Conservation (phyloP, 495 filamentous ascomycete genomes). For the Parachaetomium inaequale region DNA sequence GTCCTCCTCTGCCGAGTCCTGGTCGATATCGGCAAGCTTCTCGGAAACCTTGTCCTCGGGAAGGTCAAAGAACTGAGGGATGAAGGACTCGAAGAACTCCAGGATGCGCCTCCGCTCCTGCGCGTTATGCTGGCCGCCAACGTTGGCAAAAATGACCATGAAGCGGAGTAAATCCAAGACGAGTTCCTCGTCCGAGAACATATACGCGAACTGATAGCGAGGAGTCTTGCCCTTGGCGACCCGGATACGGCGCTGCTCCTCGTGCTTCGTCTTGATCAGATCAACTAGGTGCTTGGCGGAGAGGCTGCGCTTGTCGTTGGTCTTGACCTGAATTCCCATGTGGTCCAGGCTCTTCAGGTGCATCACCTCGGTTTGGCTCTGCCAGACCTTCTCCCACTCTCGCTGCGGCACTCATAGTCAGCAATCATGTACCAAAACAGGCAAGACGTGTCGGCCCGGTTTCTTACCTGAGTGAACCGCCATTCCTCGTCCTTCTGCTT, state of each 20-base stretch:
- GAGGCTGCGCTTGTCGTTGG: conserved; percentile 83
- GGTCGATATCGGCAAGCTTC: conserved; percentile 67
- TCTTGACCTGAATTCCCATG: conserved; percentile 81
- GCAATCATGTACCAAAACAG: background rate
- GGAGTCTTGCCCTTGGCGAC: conserved; percentile 56
- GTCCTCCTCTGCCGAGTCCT: conserved; percentile 64
- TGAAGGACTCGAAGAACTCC: conserved; percentile 82
- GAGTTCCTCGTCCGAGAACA: conserved; percentile 72
- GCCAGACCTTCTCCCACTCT: conserved; percentile 99
- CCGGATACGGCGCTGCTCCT: conserved; percentile 70
- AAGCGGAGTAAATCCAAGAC: conserved; percentile 77
- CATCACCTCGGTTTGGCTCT: conserved; percentile 82
- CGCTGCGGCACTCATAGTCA: conserved; percentile 50
- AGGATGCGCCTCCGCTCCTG: conserved; percentile 72
- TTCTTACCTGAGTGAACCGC: conserved; percentile 70
- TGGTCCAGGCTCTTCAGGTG: conserved; percentile 96
- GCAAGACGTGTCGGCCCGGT: background rate
- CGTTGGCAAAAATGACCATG: conserved; percentile 69
- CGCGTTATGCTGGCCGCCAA: conserved; percentile 60
- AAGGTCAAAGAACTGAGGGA: conserved; percentile 84
- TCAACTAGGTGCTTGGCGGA: conserved; percentile 79
- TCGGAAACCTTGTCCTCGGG: conserved; percentile 70
- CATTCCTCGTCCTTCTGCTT: conserved; percentile 96
- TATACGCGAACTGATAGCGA: conserved; percentile 68
- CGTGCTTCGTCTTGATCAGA: conserved; percentile 80